Evolutionary conservation across 805 yeast species (phyloP), one percentile per base, ranked within the genome.

Genomic region (Candida germanica): DNA sequence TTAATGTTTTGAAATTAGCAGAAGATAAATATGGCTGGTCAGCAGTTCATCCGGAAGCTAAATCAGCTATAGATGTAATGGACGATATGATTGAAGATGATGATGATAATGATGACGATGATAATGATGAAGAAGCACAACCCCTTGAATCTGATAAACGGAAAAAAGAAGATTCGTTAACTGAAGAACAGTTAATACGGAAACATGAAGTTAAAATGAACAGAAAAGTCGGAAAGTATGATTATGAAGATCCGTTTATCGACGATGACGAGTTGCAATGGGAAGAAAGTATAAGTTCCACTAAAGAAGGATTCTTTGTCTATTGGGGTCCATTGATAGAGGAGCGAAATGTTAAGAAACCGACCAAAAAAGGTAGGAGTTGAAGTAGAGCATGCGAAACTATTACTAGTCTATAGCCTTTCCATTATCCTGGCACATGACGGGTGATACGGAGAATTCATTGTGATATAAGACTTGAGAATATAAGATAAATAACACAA

Each of bases 241-340:
- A 93, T 56, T 69, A 77, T 32, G 80, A 85, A 42, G 99, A 93
- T 59, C 98, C 98, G 2, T 93, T 93, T 53, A 93, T 93, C 40
- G 99, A 93, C 62, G 98, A 93, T 60, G 76, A 87, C 11, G 99
- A 93, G 60, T 66, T 88, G 48, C 75, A 79, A 39, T 84, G 93
- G 84, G 98, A 93, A 60, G 96, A 89, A 57, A 94, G 85, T 51
- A 80, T 95, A 6, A 89, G 91, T 2, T 80, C 91, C 1, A 88
- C 96, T 0, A 84, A 84, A 46, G 98, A 93, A 53, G 98, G 98
- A 1, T 93, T 89, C 56, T 93, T 91, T 48, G 96, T 93, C 0
- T 93, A 80, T 59, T 86, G 88, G 67, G 99, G 99, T 0, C 94
- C 95, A 2, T 64, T 91, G 41, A 79, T 83, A 19, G 89, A 83